These are phyloP conservation scores for Barnettozyma populi DNA, from an alignment of 805 yeast species.

Conservation along the genomic window DNA sequence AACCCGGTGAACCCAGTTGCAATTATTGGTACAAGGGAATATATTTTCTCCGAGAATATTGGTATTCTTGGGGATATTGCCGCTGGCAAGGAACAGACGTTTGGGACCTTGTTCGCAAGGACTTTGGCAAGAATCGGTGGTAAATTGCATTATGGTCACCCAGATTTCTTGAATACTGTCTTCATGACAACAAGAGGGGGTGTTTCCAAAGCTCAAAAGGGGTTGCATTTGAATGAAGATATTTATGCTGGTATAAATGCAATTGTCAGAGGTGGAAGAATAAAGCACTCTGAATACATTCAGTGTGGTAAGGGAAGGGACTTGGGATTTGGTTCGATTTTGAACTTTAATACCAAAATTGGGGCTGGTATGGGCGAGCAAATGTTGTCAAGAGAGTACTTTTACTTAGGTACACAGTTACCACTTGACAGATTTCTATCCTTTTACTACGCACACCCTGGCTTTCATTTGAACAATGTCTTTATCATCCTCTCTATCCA, in stretches of 20 bases:
- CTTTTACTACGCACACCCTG: constrained; percentile 82
- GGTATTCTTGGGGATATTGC: constrained; percentile 84
- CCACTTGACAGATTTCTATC: constrained; percentile 76
- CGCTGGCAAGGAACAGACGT: constrained; percentile 85
- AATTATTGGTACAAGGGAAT: constrained; percentile 78
- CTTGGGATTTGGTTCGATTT: constrained; percentile 76
- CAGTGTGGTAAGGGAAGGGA: constrained; percentile 89
- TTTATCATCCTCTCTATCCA: constrained; percentile 66
- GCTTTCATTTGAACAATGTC: constrained; percentile 76
- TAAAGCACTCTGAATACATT: constrained; percentile 75
- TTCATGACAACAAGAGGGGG: constrained; percentile 86
- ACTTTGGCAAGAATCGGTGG: constrained; percentile 80
- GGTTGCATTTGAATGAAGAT: constrained; percentile 79
- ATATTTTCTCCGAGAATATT: constrained; percentile 75
- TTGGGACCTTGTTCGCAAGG: constrained; percentile 79
- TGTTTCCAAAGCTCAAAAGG: constrained; percentile 79
- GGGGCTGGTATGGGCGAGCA: constrained; percentile 94
- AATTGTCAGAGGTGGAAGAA: constrained; percentile 71
- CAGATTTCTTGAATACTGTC: constrained; percentile 69
- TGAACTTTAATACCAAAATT: constrained; percentile 77
- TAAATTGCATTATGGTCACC: constrained; percentile 82
- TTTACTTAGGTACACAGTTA: constrained; percentile 68
- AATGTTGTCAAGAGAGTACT: constrained; percentile 76
- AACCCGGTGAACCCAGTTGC: constrained; percentile 51
- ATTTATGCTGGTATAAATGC: constrained; percentile 86